A percentile compares a stretch with the other conserved stretches of the same genome.
phyloP scores from a whole-genome alignment of 2,329 filamentous ascomycete genomes.

The Sarocladium oryzae region DNA sequence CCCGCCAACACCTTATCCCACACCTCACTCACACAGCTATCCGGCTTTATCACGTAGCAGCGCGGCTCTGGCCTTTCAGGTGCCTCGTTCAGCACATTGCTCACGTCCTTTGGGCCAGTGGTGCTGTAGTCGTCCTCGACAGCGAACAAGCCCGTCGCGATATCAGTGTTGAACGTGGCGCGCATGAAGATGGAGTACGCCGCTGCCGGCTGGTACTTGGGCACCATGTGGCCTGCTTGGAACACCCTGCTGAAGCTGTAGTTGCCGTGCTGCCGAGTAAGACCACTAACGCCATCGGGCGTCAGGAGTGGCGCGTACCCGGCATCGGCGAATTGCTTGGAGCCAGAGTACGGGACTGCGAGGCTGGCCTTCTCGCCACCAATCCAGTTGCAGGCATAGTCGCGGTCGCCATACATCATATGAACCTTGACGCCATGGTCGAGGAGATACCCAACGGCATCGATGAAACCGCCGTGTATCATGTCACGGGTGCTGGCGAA shows the following conservation, averaged over 20 bases:
- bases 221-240: conserved; percentile 57
- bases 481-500: conserved; percentile 59
- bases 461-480: conserved; percentile 41
- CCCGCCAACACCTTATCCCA: conserved; percentile 42
- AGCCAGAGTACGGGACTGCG: conserved; percentile 46
- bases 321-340: conserved; percentile 43
- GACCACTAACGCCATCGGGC: conserved; percentile 56
- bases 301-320: conserved; percentile 66
- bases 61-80: conserved; percentile 21
- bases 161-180: conserved; percentile 46
- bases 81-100: conserved; percentile 49
- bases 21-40: conserved; percentile 49
- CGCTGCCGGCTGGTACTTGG: conserved; percentile 52
- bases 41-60: conserved; percentile 54
- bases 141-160: conserved; percentile 46
- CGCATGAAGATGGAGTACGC: conserved; percentile 53
- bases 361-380: conserved; percentile 59
- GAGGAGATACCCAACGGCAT: conserved; percentile 52
- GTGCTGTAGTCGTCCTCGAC: conserved; percentile 44
- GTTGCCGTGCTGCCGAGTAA: conserved; percentile 70
- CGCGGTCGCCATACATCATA: conserved; percentile 53
- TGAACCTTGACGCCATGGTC: conserved; percentile 60
- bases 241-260: conserved; percentile 61
- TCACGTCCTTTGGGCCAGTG: conserved; percentile 48
- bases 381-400: conserved; percentile 54